Conservation (phyloP, 2,329 filamentous ascomycete genomes). For the Diaporthe vexans region DNA sequence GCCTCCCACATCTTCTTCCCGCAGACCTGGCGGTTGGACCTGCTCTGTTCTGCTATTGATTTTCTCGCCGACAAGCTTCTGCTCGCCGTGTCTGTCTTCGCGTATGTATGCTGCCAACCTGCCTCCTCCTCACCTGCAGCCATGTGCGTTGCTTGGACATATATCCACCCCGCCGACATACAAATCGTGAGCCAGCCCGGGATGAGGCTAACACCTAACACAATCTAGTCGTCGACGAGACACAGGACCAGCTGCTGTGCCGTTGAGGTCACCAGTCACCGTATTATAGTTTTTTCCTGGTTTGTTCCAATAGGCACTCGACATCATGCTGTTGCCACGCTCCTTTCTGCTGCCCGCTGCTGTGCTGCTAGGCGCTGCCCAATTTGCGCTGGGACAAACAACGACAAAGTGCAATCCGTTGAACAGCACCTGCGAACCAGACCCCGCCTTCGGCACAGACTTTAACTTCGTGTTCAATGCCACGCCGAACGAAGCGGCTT, state of each 20-base stretch:
- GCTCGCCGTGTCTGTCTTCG: not conserved
- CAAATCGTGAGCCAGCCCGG: not conserved
- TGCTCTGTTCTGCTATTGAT: not conserved
- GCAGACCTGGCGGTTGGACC: not conserved
- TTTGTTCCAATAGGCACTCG: not conserved
- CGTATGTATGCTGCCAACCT: not conserved
- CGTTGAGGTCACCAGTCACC: not conserved
- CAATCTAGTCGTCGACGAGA: not conserved
- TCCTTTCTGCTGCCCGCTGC: slow-evolving; percentile 50
- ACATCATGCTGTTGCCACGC: slow-evolving; percentile 47
- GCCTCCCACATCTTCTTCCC: not conserved
- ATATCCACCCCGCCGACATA: slow-evolving; percentile 7
- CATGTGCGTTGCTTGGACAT: not conserved
- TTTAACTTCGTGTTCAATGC: slow-evolving; percentile 76
- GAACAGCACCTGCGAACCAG: slow-evolving; percentile 75
- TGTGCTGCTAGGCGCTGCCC: slow-evolving; percentile 58
- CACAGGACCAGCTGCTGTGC: not conserved
- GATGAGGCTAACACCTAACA: not conserved
- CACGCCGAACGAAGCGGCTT: slow-evolving; percentile 71
- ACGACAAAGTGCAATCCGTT: slow-evolving; percentile 83
- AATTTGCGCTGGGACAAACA: slow-evolving; percentile 77
- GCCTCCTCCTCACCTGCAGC: not conserved
- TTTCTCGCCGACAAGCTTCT: not conserved
- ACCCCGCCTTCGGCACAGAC: slow-evolving; percentile 77
- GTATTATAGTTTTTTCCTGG: too few species aligned